Conservation (phyloP, 2,329 filamentous ascomycete species). For the Clarireedia hainanense region DNA sequence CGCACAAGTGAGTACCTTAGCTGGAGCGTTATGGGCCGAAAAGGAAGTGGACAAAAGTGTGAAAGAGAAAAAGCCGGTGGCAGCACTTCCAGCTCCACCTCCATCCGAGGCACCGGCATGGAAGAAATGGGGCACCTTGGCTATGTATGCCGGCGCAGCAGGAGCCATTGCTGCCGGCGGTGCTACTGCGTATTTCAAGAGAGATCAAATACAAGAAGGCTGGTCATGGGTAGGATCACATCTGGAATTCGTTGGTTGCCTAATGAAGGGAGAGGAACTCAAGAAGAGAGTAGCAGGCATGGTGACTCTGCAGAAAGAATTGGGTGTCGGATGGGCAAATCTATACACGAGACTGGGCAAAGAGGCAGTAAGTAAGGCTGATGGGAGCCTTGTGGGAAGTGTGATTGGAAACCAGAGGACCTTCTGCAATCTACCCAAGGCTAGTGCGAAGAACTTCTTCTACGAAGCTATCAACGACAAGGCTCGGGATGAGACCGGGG, state of each 20-base stretch:
- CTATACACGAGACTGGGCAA: slow-evolving; percentile 79
- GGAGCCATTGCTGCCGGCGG: slow-evolving; percentile 75
- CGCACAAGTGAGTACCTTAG: slow-evolving; percentile 55
- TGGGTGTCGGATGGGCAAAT: slow-evolving; percentile 72
- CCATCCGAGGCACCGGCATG: slow-evolving; percentile 44
- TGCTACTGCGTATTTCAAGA: slow-evolving; percentile 78
- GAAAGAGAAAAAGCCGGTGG: slow-evolving; percentile 30
- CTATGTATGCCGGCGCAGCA: slow-evolving; percentile 78
- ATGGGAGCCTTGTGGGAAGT: slow-evolving; percentile 42
- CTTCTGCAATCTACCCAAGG: slow-evolving; percentile 75
- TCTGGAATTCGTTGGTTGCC: slow-evolving; percentile 85
- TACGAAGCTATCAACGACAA: slow-evolving; percentile 68
- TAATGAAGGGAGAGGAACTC: slow-evolving; percentile 77
- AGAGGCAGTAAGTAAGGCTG: slow-evolving; percentile 47
- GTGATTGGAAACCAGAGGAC: slow-evolving; percentile 67
- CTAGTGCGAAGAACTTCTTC: slow-evolving; percentile 50
- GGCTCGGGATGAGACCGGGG: slow-evolving; percentile 68
- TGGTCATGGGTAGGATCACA: slow-evolving; percentile 82
- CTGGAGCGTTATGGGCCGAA: slow-evolving; percentile 59
- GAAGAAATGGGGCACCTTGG: slow-evolving; percentile 78
- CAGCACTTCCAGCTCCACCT: slow-evolving; percentile 32
- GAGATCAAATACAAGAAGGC: slow-evolving; percentile 69
- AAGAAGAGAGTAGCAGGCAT: slow-evolving; percentile 64
- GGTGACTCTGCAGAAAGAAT: slow-evolving; percentile 53
- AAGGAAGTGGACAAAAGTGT: slow-evolving; percentile 31